Conservation (phyloP, 208 protist species). For the Crithidia mellificae region DNA sequence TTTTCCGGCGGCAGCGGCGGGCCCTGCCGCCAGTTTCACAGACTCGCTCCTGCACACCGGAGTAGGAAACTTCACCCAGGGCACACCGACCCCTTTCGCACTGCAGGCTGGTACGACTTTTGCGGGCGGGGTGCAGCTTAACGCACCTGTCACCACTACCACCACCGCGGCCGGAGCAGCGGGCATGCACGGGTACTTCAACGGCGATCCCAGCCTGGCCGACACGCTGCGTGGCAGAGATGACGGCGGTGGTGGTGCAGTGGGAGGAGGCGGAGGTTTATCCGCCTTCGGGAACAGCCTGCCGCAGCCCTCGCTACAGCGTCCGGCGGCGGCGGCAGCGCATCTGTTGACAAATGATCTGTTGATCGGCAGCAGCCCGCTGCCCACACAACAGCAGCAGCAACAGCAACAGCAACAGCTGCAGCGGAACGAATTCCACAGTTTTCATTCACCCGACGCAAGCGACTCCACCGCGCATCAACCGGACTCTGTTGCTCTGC, state of each 20-base stretch:
- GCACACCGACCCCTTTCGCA: background rate
- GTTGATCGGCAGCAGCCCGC: conserved; percentile 28
- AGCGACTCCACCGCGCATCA: background rate
- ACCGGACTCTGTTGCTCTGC: conserved; percentile 4
- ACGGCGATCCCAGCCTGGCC: conserved; percentile 9
- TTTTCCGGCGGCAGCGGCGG: background rate
- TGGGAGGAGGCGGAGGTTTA: no score
- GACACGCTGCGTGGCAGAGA: conserved; percentile 26
- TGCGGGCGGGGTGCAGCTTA: no score
- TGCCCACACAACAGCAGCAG: conserved; percentile 25
- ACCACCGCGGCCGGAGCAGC: background rate
- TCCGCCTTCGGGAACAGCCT: background rate
- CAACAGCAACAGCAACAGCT: no score
- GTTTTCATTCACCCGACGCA: background rate
- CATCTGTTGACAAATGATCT: conserved; percentile 9
- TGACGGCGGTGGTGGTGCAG: background rate
- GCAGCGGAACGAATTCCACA: no score
- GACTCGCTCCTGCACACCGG: background rate
- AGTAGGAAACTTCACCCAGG: background rate
- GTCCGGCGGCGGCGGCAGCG: no score
- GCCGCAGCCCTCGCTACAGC: no score
- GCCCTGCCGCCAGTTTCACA: no score
- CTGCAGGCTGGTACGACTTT: no score
- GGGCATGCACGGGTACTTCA: background rate
- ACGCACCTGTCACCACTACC: background rate